phyloP scores from a whole-genome alignment of 1,284 basidiomycete genomes.

The Peniophora sp. region DNA sequence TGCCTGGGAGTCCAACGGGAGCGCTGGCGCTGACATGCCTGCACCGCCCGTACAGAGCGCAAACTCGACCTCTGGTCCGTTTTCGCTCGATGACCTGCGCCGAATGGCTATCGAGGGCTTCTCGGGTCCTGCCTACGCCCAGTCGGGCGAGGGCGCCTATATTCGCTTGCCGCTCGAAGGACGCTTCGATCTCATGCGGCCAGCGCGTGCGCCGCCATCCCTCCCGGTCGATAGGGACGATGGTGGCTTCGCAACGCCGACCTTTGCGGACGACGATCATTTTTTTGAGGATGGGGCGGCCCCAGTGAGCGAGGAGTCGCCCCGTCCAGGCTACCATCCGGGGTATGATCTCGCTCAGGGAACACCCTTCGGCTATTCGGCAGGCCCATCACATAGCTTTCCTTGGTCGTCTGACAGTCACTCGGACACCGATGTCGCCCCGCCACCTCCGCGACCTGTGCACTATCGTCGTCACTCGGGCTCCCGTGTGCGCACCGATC shows the following conservation, averaged over 20 bases:
- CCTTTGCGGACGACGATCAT: not conserved
- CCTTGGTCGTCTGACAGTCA: not conserved
- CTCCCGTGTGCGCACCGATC: not conserved
- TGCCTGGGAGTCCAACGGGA: conserved; percentile 55
- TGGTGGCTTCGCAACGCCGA: not conserved
- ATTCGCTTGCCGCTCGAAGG: conserved; percentile 78
- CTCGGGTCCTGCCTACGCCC: conserved; percentile 5
- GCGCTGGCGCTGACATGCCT: conserved; percentile 22
- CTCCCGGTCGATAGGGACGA: conserved; percentile 5
- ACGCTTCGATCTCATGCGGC: conserved; percentile 76
- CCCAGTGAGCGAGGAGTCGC: conserved; percentile 1
- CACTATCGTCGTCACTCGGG: not conserved
- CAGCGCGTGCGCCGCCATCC: conserved; percentile 15
- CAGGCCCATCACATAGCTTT: not conserved
- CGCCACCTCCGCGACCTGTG: not conserved
- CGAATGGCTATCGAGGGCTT: conserved; percentile 59
- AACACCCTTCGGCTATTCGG: not conserved
- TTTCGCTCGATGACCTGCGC: conserved; percentile 66
- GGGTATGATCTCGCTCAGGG: not conserved
- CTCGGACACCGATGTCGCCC: not conserved
- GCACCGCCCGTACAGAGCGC: conserved; percentile 14
- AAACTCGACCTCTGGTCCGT: conserved; percentile 20
- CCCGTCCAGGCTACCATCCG: not conserved
- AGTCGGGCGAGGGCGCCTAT: conserved; percentile 59
- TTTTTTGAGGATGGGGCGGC: conserved; percentile 2